These are phyloP conservation scores for Pholiota conissans DNA, from an alignment of 768 basidiomycete species.

Conservation along the genomic window DNA sequence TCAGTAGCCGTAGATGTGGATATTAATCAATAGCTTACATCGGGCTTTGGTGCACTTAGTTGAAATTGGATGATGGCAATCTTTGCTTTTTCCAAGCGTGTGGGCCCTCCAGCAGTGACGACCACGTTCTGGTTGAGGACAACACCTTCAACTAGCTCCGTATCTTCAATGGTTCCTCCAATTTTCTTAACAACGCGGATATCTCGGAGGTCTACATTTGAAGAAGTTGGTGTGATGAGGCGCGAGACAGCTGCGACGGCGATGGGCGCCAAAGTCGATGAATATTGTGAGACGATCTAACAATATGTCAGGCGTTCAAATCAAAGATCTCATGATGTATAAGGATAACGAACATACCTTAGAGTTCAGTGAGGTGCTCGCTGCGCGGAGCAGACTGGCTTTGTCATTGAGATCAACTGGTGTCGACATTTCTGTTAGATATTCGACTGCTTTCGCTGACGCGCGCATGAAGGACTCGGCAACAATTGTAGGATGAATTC, in stretches of 20 bases:
- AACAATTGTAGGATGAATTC: constrained; percentile 96
- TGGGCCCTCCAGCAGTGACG: constrained; percentile 86
- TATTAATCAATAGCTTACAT: constrained; percentile 56
- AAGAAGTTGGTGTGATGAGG: constrained; percentile 83
- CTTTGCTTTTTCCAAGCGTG: constrained; percentile 96
- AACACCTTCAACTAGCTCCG: constrained; percentile 93
- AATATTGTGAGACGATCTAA: constrained; percentile 99
- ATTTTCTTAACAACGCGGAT: constrained; percentile 97
- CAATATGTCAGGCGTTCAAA: constrained; percentile 2
- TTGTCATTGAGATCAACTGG: constrained; percentile 91
- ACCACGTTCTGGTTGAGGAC: constrained; percentile 98
- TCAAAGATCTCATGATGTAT: neutral
- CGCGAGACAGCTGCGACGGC: constrained; percentile 96
- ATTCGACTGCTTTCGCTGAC: constrained; percentile 91
- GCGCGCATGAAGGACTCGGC: constrained; percentile 95
- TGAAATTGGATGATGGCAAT: constrained; percentile 99
- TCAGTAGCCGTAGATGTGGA: constrained; percentile 1
- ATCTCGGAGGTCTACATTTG: constrained; percentile 95
- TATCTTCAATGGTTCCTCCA: constrained; percentile 98
- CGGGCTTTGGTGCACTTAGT: constrained; percentile 95
- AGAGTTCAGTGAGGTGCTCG: constrained; percentile 94
- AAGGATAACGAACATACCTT: constrained; percentile 54
- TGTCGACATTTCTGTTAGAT: constrained; percentile 87
- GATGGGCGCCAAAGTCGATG: constrained; percentile 96
- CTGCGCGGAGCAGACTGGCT: constrained; percentile 83